Conservation (phyloP, 2,329 filamentous ascomycete species). For the Apiospora pterosperma region DNA sequence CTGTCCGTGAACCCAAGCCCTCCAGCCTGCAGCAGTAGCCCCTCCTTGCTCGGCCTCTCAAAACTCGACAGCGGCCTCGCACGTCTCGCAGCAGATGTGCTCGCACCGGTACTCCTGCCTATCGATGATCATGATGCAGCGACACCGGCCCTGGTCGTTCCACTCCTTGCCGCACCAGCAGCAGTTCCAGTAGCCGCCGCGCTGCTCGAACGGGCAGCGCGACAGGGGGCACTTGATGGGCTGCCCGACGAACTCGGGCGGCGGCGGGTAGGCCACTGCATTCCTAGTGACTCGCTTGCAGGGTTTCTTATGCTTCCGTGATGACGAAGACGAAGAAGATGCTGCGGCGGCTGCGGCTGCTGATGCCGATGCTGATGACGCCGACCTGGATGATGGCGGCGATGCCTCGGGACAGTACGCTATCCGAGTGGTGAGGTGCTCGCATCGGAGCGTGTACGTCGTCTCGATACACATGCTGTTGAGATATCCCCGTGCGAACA, state of each 20-base stretch:
- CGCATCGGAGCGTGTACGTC: conserved; percentile 47
- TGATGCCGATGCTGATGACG: conserved; percentile 9
- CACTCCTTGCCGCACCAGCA: conserved; percentile 54
- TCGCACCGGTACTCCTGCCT: conserved; percentile 47
- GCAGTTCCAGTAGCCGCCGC: conserved; percentile 50
- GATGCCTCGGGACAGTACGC: conserved; percentile 43
- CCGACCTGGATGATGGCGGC: conserved; percentile 26
- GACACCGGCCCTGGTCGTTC: conserved; percentile 47
- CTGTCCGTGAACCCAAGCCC: neutral
- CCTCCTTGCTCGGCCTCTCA: conserved; percentile 6
- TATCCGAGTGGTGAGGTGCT: conserved; percentile 44
- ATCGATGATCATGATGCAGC: conserved; percentile 50
- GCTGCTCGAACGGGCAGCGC: conserved; percentile 46
- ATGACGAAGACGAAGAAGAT: conserved; percentile 14
- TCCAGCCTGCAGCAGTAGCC: neutral
- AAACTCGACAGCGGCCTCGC: conserved; percentile 38
- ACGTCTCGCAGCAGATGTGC: conserved; percentile 51
- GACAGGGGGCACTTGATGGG: conserved; percentile 42
- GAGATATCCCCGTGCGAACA: neutral
- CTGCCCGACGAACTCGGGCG: conserved; percentile 35
- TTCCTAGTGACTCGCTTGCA: conserved; percentile 42
- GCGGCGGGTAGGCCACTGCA: conserved; percentile 44
- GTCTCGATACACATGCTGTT: conserved; percentile 46
- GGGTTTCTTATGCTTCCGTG: conserved; percentile 27
- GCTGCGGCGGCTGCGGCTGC: too few relatives aligned